Percentiles rank a stretch among this genome's conserved stretches.
phyloP scores from a whole-genome alignment of 2,329 filamentous ascomycete species.

The Lecanicillium sp. region DNA sequence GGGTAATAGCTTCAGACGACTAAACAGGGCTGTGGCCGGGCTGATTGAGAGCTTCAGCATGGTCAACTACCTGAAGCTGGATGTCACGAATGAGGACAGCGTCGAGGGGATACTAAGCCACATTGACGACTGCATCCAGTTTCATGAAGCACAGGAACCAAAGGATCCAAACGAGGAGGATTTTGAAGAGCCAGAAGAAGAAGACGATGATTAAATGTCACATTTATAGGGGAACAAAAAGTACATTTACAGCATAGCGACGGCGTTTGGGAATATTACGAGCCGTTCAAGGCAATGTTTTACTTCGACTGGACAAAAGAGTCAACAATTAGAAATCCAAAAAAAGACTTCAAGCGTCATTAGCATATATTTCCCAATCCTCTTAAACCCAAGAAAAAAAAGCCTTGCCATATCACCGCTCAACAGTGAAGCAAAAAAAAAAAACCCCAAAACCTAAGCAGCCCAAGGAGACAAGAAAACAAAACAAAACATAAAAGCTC shows the following conservation, averaged over 20 bases:
- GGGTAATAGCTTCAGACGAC: slow-evolving; percentile 68
- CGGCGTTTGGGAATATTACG: slow-evolving; percentile 24
- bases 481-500: slow-evolving; percentile 2
- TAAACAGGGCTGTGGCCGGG: slow-evolving; percentile 82
- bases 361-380: neutral
- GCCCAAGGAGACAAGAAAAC: no score
- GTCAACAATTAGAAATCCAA: slow-evolving; percentile 6
- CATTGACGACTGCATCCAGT: slow-evolving; percentile 91
- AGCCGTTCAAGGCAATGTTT: neutral
- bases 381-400: neutral
- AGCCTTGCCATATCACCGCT: neutral
- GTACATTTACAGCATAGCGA: slow-evolving; percentile 30
- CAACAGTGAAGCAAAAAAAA: neutral
- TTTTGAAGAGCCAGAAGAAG: slow-evolving; percentile 31
- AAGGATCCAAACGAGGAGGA: slow-evolving; percentile 64
- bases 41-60: slow-evolving; percentile 97
- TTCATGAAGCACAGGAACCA: slow-evolving; percentile 86
- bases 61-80: slow-evolving; percentile 88
- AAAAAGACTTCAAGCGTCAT: neutral
- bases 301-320: no score
- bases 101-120: slow-evolving; percentile 77
- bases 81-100: slow-evolving; percentile 87
- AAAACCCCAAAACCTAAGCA: neutral
- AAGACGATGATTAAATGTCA: slow-evolving; percentile 19
- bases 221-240: no score